A percentile compares a stretch with the other conserved stretches of the same genome.
These are phyloP conservation scores for Musa beccarii DNA, from an alignment of 176 grass and related monocot species.

Conservation along the genomic window DNA sequence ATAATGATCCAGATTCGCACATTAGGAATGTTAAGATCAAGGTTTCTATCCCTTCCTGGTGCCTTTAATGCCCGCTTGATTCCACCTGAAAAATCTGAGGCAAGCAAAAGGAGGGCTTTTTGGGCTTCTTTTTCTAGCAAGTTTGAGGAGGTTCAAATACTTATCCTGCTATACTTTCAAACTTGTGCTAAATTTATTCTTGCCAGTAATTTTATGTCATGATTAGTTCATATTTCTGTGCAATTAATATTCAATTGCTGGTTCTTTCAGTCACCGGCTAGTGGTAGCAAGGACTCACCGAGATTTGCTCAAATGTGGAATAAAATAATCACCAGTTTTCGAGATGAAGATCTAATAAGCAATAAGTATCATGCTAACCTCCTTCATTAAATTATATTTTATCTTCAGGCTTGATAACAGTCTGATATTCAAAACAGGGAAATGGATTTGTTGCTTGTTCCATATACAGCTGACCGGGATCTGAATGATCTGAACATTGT, in stretches of 20 bases:
- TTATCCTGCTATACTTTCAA: constrained; percentile 15
- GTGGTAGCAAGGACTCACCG: constrained; percentile 48
- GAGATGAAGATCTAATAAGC: constrained; percentile 80
- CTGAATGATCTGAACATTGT: constrained; percentile 68
- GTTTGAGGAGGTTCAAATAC: constrained; percentile 38
- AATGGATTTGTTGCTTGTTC: constrained; percentile 88
- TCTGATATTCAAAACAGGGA: constrained; percentile 36
- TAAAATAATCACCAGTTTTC: constrained; percentile 88
- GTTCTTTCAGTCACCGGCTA: constrained; percentile 45
- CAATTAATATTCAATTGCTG: constrained; percentile 2
- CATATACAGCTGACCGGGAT: constrained; percentile 70
- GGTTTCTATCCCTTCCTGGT: constrained; percentile 57
- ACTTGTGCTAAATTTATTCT: constrained; percentile 10
- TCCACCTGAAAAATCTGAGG: constrained; percentile 48
- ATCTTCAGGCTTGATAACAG: neutral
- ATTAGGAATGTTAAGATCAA: constrained; percentile 83
- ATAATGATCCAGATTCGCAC: constrained; percentile 61
- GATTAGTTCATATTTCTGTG: neutral
- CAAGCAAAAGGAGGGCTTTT: constrained; percentile 53
- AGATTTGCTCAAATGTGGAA: constrained; percentile 98
- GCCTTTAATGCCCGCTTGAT: constrained; percentile 68
- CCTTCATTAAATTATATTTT: constrained; percentile 5
- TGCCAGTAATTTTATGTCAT: neutral
- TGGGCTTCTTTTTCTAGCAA: constrained; percentile 64
- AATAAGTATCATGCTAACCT: constrained; percentile 38